phyloP scores from a whole-genome alignment of 108 stramenopile genomes.

The Cylindrotheca closterium region DNA sequence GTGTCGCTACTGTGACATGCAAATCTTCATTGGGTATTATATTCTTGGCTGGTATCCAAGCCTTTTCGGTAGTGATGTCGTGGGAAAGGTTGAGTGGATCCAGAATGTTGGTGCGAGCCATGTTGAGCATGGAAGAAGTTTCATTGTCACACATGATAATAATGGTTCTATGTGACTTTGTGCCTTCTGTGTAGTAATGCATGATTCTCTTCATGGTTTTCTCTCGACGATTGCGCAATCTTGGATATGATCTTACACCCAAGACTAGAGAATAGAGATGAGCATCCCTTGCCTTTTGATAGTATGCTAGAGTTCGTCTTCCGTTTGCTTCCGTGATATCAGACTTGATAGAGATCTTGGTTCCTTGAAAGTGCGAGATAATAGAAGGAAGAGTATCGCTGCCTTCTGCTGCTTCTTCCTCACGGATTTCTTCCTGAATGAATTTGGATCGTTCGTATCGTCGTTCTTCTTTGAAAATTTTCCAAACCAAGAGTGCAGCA shows the following conservation, averaged over 20 bases:
- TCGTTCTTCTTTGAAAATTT: neutral
- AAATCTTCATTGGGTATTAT: constrained; percentile 48
- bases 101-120: constrained; percentile 43
- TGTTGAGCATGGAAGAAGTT: constrained; percentile 26
- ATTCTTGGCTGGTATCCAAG: constrained; percentile 51
- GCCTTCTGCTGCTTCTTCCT: constrained; percentile 15
- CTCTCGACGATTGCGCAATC: constrained; percentile 28
- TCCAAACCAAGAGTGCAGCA: neutral
- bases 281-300: constrained; percentile 44
- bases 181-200: constrained; percentile 36
- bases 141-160: constrained; percentile 48
- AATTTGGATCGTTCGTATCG: neutral
- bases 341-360: constrained; percentile 22
- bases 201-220: constrained; percentile 26
- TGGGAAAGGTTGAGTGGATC: constrained; percentile 33
- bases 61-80: constrained; percentile 37
- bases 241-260: constrained; percentile 21
- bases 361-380: constrained; percentile 41
- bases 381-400: constrained; percentile 35
- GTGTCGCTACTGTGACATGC: constrained; percentile 57
- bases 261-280: constrained; percentile 32
- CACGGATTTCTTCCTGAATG: neutral
- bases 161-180: constrained; percentile 48
- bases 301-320: constrained; percentile 40
- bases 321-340: constrained; percentile 53